Percentiles rank a stretch among this genome's conserved stretches.
Conservation (phyloP, 2,329 filamentous ascomycete genomes). For the Pseudopyrenochaeta lycopersici region DNA sequence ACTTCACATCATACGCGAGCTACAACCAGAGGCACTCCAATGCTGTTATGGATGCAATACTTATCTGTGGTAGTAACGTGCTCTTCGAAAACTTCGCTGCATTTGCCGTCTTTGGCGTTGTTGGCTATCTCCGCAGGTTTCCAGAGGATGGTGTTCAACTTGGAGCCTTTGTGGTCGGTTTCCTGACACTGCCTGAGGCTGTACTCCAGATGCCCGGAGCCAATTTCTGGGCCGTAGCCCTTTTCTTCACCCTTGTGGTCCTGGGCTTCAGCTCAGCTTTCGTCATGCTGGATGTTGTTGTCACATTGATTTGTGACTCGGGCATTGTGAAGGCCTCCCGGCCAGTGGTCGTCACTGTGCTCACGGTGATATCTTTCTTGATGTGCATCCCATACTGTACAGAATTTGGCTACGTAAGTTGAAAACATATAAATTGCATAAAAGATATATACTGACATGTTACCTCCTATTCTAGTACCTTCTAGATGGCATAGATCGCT, state of each 20-base stretch:
- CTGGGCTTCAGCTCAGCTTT: constrained; percentile 68
- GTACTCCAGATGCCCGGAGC: constrained; percentile 65
- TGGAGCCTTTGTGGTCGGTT: constrained; percentile 66
- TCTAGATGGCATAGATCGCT: constrained; percentile 63
- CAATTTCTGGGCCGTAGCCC: constrained; percentile 66
- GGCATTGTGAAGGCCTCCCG: constrained; percentile 58
- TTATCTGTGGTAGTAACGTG: constrained; percentile 65
- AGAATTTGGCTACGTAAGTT: constrained; percentile 59
- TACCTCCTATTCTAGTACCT: constrained; percentile 47
- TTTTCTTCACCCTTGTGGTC: constrained; percentile 68
- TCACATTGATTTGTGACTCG: constrained; percentile 63
- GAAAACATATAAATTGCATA: too few relatives aligned
- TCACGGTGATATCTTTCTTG: constrained; percentile 62
- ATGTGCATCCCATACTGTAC: constrained; percentile 67
- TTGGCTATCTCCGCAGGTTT: constrained; percentile 59
- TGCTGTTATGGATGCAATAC: constrained; percentile 66
- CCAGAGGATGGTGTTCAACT: constrained; percentile 56
- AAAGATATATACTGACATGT: too few relatives aligned
- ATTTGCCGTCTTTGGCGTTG: constrained; percentile 64
- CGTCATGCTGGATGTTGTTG: constrained; percentile 66
- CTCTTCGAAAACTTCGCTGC: constrained; percentile 65
- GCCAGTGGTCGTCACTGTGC: constrained; percentile 58
- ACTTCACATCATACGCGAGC: constrained; percentile 66
- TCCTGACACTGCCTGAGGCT: constrained; percentile 66
- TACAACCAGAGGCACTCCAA: constrained; percentile 67